These are phyloP conservation scores for Galeopsis tetrahit DNA, from an alignment of 257 asterid genomes.

Conservation along the genomic window DNA sequence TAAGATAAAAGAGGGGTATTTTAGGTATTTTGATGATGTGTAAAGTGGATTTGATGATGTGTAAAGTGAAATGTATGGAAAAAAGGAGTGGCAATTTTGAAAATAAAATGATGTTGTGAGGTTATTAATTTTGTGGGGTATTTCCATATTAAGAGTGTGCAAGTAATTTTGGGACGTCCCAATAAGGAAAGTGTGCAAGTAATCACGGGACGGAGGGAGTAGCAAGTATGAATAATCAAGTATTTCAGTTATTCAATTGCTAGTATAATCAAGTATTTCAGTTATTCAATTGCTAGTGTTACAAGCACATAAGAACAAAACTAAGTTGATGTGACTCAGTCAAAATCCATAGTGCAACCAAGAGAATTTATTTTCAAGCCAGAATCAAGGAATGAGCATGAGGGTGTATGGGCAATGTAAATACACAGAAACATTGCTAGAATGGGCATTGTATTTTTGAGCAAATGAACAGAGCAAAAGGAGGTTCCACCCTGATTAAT, in stretches of 20 bases:
- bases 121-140: no score
- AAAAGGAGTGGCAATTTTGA: no score
- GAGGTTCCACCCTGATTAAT: not conserved
- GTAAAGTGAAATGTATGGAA: no score
- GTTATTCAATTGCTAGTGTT: not conserved
- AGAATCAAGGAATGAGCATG: not conserved
- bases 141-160: no score
- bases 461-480: conserved; percentile 19
- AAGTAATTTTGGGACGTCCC: no score
- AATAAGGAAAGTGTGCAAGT: no score
- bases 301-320: not conserved
- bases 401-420: not conserved
- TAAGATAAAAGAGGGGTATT: no score
- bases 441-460: not conserved
- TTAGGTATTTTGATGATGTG: no score
- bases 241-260: not conserved
- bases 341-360: conserved; percentile 2
- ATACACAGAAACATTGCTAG: not conserved
- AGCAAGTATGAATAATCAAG: not conserved
- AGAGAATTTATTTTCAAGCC: not conserved
- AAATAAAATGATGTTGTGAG: no score
- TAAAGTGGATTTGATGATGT: no score
- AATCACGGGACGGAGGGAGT: no score
- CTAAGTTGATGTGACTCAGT: not conserved
- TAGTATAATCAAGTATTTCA: not conserved